These are phyloP conservation scores for Coelastrella sp. DNA, from an alignment of 139 green algal genomes.

Conservation along the genomic window DNA sequence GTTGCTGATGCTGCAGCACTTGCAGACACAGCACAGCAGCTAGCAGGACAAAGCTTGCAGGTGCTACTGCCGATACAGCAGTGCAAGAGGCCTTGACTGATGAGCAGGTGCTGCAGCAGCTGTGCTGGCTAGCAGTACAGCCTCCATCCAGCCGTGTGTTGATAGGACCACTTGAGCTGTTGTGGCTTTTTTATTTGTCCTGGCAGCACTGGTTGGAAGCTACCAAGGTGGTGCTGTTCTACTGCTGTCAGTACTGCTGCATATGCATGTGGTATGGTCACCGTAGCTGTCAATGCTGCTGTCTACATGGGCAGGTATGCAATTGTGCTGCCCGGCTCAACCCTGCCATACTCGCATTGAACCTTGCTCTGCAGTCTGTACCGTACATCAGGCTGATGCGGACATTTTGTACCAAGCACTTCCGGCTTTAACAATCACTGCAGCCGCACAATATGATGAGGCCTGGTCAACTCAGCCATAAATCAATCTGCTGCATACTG, in stretches of 20 bases:
- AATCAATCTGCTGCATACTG: too few relatives aligned
- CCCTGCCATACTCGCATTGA: neutral
- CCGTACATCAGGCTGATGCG: too few relatives aligned
- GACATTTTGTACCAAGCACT: neutral
- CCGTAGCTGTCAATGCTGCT: too few relatives aligned
- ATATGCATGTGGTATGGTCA: too few relatives aligned
- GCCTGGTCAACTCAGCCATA: too few relatives aligned
- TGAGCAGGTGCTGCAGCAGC: slow-evolving; percentile 59
- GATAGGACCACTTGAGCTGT: slow-evolving; percentile 69
- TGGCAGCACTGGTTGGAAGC: slow-evolving; percentile 48
- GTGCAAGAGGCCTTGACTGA: slow-evolving; percentile 77
- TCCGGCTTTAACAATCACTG: neutral
- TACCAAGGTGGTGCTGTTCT: slow-evolving; percentile 77
- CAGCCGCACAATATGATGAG: too few relatives aligned
- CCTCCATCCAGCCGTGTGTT: slow-evolving; percentile 60
- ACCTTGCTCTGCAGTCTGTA: neutral
- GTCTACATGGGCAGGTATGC: slow-evolving; percentile 36
- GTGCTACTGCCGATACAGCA: slow-evolving; percentile 68
- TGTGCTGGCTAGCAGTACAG: slow-evolving; percentile 74
- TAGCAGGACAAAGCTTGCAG: slow-evolving; percentile 60
- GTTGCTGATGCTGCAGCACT: neutral
- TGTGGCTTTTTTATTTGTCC: slow-evolving; percentile 61
- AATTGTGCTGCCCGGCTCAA: neutral
- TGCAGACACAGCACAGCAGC: slow-evolving; percentile 41
- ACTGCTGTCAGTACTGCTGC: slow-evolving; percentile 82